A percentile compares a stretch with the other conserved stretches of the same genome.
These are phyloP conservation scores for Cyclostephanos tholiformis DNA, from an alignment of 108 stramenopile genomes.

Conservation along the genomic window DNA sequence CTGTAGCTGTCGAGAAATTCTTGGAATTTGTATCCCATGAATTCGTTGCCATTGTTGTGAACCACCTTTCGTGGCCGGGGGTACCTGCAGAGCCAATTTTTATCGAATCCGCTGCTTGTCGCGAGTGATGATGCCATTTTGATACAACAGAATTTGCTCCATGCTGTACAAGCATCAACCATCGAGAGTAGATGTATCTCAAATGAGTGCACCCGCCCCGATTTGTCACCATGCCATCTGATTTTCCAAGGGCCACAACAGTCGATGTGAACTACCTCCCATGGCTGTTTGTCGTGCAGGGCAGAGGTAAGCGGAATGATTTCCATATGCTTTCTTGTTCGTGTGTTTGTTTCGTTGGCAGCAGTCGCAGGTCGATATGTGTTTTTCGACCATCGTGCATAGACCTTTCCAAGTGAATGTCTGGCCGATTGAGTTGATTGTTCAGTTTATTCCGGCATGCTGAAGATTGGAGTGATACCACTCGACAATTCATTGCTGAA, in stretches of 20 bases:
- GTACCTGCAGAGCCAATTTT: no score
- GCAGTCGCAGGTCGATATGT: slow-evolving; percentile 9
- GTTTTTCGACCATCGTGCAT: not conserved
- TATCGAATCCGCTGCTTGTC: no score
- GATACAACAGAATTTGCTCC: no score
- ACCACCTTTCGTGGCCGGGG: no score
- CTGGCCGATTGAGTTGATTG: not conserved
- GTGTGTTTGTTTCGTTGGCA: slow-evolving; percentile 18
- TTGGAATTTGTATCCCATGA: slow-evolving; percentile 52
- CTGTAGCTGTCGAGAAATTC: slow-evolving; percentile 20
- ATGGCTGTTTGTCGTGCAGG: slow-evolving; percentile 12
- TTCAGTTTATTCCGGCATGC: slow-evolving; percentile 11
- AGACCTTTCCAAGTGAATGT: slow-evolving; percentile 11
- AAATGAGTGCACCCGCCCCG: no score
- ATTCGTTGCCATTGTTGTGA: no score
- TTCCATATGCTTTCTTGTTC: slow-evolving; percentile 15
- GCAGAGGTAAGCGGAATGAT: not conserved
- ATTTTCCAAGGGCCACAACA: slow-evolving; percentile 21
- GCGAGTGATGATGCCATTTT: no score
- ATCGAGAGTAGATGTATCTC: no score
- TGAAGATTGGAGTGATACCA: slow-evolving; percentile 38
- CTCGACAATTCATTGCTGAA: slow-evolving; percentile 11
- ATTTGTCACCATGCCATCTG: no score
- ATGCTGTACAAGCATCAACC: no score
- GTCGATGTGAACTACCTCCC: slow-evolving; percentile 9